phyloP scores from a whole-genome alignment of 345 rosid species.

The Nasturtium officinale region DNA sequence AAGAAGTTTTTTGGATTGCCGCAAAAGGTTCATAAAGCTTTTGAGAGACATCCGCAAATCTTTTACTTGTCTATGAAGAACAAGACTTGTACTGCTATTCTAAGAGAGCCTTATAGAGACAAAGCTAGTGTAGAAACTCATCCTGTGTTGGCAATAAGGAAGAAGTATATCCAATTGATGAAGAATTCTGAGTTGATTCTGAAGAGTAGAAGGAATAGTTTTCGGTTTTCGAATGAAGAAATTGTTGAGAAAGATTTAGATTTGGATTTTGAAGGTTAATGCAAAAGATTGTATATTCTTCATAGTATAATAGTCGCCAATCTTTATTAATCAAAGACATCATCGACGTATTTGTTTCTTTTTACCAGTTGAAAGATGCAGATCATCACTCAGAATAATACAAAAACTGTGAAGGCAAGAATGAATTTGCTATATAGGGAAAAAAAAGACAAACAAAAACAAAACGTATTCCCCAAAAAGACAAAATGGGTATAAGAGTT shows the following conservation, averaged over 20 bases:
- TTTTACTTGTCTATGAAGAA: constrained; percentile 77
- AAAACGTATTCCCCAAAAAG: constrained; percentile 24
- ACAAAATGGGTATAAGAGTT: constrained; percentile 43
- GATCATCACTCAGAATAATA: constrained; percentile 34
- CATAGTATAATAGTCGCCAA: background rate
- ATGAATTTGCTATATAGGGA: constrained; percentile 32
- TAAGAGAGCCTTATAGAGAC: constrained; percentile 73
- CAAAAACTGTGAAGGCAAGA: constrained; percentile 32
- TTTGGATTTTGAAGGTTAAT: constrained; percentile 48
- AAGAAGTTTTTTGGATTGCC: constrained; percentile 76
- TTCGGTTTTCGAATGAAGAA: constrained; percentile 21
- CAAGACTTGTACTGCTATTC: constrained; percentile 73
- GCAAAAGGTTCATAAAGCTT: constrained; percentile 78
- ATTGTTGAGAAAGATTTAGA: constrained; percentile 49
- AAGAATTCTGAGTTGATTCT: constrained; percentile 55
- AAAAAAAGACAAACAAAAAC: background rate
- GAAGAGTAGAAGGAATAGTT: constrained; percentile 50
- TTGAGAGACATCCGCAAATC: constrained; percentile 83
- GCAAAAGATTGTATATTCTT: background rate
- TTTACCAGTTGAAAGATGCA: constrained; percentile 17
- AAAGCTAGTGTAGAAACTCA: constrained; percentile 55
- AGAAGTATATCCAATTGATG: constrained; percentile 66
- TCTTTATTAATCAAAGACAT: constrained; percentile 23
- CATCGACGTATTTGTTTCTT: constrained; percentile 18
- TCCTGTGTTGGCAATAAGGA: constrained; percentile 63